phyloP scores from a whole-genome alignment of 2,329 filamentous ascomycete genomes.

The Biscogniauxia sp. region DNA sequence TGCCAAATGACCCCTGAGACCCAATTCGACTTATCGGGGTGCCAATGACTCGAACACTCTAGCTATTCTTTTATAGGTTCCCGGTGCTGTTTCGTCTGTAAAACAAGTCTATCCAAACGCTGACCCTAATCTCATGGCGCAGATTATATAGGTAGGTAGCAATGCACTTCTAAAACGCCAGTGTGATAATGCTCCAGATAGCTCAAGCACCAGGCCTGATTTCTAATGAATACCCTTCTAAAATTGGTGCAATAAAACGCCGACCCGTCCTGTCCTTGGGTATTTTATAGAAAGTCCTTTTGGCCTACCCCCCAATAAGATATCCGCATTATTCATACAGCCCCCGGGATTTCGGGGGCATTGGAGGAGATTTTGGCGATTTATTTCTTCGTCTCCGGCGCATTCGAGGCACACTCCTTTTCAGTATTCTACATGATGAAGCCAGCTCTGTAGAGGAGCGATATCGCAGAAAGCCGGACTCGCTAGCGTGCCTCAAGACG shows the following conservation, averaged over 20 bases:
- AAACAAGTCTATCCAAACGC: background rate
- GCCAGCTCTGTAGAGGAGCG: conserved; percentile 29
- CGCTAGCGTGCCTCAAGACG: conserved; percentile 23
- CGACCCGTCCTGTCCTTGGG: conserved; percentile 13
- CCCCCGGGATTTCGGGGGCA: conserved; percentile 10
- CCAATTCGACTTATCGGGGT: background rate
- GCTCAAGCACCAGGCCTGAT: conserved; percentile 10
- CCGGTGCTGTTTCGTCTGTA: no score
- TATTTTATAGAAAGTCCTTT: conserved; percentile 23
- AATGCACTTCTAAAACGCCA: background rate
- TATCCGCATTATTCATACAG: conserved; percentile 12
- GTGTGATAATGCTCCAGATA: conserved; percentile 19
- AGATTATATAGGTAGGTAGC: background rate
- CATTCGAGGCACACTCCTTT: conserved; percentile 29
- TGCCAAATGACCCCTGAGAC: background rate
- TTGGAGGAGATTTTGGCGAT: conserved; percentile 7
- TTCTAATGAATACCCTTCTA: conserved; percentile 8
- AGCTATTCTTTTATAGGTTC: background rate
- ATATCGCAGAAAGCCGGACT: conserved; percentile 24
- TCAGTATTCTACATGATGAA: conserved; percentile 28
- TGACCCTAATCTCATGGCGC: background rate
- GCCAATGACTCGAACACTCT: background rate
- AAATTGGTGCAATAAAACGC: conserved; percentile 24
- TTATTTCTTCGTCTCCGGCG: conserved; percentile 22
- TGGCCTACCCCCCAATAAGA: conserved; percentile 6